Evolutionary conservation across 176 grass and related monocot genomes (phyloP).

Genomic region (Oryza meridionalis): DNA sequence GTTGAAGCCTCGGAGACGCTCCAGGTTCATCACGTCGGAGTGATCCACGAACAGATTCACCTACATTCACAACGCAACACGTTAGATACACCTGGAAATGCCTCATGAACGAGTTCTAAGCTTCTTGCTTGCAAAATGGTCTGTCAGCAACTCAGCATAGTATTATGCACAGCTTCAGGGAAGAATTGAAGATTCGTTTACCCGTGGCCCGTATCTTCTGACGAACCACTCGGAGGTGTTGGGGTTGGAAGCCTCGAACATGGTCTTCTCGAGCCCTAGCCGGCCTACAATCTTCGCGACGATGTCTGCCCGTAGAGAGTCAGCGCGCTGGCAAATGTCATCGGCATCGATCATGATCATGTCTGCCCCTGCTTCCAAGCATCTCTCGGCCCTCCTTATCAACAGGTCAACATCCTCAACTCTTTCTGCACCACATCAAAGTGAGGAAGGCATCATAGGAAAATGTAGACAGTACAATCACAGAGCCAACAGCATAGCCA

Average conservation of each 20-base stretch:
- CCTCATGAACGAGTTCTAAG: not conserved
- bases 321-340: conserved; percentile 60
- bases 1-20: conserved; percentile 59
- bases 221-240: conserved; percentile 86
- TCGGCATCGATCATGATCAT: conserved; percentile 90
- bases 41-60: conserved; percentile 87
- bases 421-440: conserved; percentile 48
- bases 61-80: conserved; percentile 11
- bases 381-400: conserved; percentile 88
- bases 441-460: not conserved
- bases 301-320: conserved; percentile 64
- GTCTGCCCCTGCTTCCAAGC: conserved; percentile 83
- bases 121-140: not conserved
- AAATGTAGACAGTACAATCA: not conserved
- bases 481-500: not conserved
- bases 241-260: conserved; percentile 74
- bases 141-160: not conserved
- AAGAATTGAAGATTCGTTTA: conserved; percentile 6
- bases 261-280: conserved; percentile 81
- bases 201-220: conserved; percentile 79
- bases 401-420: conserved; percentile 85
- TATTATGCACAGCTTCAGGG: not conserved
- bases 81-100: not conserved
- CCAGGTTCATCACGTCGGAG: conserved; percentile 82
- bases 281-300: conserved; percentile 78